Percentiles rank a stretch among this genome's conserved stretches.
phyloP scores from a whole-genome alignment of 495 filamentous ascomycete species.

The Penicillium pulvis region DNA sequence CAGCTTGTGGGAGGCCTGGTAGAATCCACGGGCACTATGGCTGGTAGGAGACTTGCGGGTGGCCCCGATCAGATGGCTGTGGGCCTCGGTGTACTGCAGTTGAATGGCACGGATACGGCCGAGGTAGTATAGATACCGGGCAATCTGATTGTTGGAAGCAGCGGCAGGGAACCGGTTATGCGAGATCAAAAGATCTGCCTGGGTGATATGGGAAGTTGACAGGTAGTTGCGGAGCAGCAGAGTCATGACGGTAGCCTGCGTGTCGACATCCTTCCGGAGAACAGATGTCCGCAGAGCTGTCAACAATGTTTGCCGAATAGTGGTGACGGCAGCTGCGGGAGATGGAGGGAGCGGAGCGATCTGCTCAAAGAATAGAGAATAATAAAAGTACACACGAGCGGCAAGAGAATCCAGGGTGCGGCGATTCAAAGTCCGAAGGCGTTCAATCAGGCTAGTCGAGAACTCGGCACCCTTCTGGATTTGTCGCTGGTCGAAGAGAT shows the following conservation, averaged over 20 bases:
- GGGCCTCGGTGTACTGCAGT: constrained; percentile 94
- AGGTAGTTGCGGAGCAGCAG: constrained; percentile 95
- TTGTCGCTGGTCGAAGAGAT: constrained; percentile 80
- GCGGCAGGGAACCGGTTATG: constrained; percentile 92
- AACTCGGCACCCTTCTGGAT: constrained; percentile 79
- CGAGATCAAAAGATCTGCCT: constrained; percentile 92
- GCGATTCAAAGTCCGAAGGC: constrained; percentile 85
- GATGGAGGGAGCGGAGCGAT: constrained; percentile 84
- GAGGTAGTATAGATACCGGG: constrained; percentile 92
- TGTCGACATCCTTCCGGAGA: constrained; percentile 92
- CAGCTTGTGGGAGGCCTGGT: constrained; percentile 92
- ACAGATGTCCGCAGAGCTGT: constrained; percentile 90
- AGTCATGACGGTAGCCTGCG: constrained; percentile 91
- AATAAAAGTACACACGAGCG: constrained; percentile 97
- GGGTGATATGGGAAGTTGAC: constrained; percentile 91
- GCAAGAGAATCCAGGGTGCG: constrained; percentile 91
- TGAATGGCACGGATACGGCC: constrained; percentile 96
- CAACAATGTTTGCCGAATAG: constrained; percentile 83
- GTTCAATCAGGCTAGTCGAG: constrained; percentile 76
- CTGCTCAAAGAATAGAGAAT: constrained; percentile 89
- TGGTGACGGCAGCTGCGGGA: constrained; percentile 76
- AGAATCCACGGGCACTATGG: constrained; percentile 85
- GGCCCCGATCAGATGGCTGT: constrained; percentile 86
- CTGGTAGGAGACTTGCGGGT: constrained; percentile 93
- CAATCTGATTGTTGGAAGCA: constrained; percentile 96